A percentile compares a stretch with the other conserved stretches of the same genome.
Conservation (phyloP, 2,329 filamentous ascomycete species). For the Trichophyton simii region DNA sequence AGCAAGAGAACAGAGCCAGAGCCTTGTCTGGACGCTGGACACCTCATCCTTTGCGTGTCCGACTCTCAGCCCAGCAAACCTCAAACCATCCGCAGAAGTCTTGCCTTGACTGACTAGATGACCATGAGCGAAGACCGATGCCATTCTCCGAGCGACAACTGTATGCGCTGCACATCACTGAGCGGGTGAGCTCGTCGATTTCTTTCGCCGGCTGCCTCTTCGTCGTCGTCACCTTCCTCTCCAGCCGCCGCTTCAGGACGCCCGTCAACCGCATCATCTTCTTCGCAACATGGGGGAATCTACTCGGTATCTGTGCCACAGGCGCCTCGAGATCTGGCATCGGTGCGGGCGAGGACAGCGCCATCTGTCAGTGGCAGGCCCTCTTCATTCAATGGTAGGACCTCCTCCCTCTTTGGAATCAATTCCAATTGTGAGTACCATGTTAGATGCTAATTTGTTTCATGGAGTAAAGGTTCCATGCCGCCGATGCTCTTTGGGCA, state of each 20-base stretch:
- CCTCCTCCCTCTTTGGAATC: background rate
- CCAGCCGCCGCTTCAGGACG: slow-evolving; percentile 15
- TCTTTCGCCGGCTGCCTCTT: slow-evolving; percentile 15
- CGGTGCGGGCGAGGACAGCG: slow-evolving; percentile 34
- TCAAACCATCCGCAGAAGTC: too few species aligned
- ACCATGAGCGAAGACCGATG: background rate
- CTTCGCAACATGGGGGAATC: slow-evolving; percentile 70
- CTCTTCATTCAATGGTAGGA: slow-evolving; percentile 72
- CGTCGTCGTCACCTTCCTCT: slow-evolving; percentile 15
- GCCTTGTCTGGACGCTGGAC: too few species aligned
- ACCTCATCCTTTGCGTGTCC: too few species aligned
- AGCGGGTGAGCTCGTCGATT: slow-evolving; percentile 14
- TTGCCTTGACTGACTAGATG: background rate
- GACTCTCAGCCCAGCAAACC: too few species aligned
- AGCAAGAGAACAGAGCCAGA: background rate
- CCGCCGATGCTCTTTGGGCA: slow-evolving; percentile 63
- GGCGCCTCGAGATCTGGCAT: slow-evolving; percentile 56
- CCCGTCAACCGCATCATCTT: slow-evolving; percentile 69
- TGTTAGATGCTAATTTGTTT: background rate
- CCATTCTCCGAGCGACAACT: background rate
- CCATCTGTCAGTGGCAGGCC: slow-evolving; percentile 62
- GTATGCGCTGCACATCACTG: slow-evolving; percentile 9
- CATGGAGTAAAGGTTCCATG: slow-evolving; percentile 52
- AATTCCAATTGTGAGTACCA: too few species aligned
- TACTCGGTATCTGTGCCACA: slow-evolving; percentile 64